These are phyloP conservation scores for Rauvolfia tetraphylla DNA, from an alignment of 257 asterid genomes.

Conservation along the genomic window DNA sequence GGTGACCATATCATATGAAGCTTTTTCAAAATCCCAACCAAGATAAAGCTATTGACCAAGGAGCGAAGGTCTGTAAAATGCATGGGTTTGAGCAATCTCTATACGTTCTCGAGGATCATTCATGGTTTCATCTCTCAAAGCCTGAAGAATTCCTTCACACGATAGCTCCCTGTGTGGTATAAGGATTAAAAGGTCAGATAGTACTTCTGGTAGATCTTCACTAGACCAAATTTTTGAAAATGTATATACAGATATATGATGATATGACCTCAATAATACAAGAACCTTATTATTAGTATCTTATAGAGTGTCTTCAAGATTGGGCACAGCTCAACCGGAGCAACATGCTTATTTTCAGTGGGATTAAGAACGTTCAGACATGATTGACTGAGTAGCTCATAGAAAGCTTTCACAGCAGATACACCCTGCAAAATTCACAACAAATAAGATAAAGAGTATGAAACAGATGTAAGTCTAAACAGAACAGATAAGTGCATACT, in stretches of 20 bases:
- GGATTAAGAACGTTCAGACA: constrained; percentile 65
- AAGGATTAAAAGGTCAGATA: background rate
- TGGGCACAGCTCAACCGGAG: constrained; percentile 85
- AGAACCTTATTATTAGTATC: constrained; percentile 61
- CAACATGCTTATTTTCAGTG: constrained; percentile 66
- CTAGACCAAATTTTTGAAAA: background rate
- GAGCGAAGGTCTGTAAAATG: constrained; percentile 77
- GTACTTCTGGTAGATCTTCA: background rate
- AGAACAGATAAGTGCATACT: background rate
- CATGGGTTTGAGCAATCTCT: constrained; percentile 78
- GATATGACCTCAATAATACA: background rate
- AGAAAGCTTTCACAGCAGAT: constrained; percentile 85
- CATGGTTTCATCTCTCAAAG: constrained; percentile 73
- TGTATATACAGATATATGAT: too few relatives aligned
- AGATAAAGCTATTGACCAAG: constrained; percentile 40
- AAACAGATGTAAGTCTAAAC: background rate
- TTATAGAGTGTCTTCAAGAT: constrained; percentile 64
- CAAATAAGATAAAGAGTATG: background rate
- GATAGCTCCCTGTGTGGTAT: constrained; percentile 54
- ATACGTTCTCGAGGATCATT: constrained; percentile 89
- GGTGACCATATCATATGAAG: background rate
- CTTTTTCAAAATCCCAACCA: background rate
- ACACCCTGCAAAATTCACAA: constrained; percentile 53
- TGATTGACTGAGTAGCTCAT: constrained; percentile 70
- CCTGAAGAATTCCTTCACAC: constrained; percentile 64